Percentiles rank a stretch among this genome's conserved stretches.
These are phyloP conservation scores for Arachis stenosperma DNA, from an alignment of 306 rosid species.

Conservation along the genomic window DNA sequence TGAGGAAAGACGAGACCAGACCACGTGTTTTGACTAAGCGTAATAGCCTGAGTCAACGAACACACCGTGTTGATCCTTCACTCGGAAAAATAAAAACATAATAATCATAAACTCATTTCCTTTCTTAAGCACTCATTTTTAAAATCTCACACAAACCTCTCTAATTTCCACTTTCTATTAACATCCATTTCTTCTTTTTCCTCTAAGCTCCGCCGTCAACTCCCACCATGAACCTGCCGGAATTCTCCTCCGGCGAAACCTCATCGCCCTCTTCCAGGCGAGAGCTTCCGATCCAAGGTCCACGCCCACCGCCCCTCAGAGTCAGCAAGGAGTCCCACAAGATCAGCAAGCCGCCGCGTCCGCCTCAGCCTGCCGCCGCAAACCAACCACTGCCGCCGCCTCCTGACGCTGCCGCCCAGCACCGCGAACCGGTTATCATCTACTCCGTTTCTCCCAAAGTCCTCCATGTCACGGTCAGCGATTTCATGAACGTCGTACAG, in stretches of 20 bases:
- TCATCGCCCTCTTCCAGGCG: conserved; percentile 51
- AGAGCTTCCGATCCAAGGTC: conserved; percentile 76
- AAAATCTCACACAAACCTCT: too few relatives aligned
- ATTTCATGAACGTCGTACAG: conserved; percentile 90
- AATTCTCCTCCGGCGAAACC: conserved; percentile 30
- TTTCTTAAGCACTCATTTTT: background rate
- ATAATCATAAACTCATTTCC: background rate
- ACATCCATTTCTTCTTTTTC: background rate
- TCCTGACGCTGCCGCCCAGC: conserved; percentile 16
- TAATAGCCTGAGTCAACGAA: background rate
- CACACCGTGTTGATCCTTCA: background rate
- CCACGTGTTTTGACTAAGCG: conserved; percentile 1
- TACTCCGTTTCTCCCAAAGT: conserved; percentile 90
- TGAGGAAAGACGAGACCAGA: background rate
- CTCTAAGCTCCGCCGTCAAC: background rate
- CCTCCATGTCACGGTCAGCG: conserved; percentile 57
- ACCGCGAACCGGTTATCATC: conserved; percentile 67
- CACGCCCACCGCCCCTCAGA: conserved; percentile 77
- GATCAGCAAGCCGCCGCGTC: conserved; percentile 79
- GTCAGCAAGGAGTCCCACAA: conserved; percentile 77
- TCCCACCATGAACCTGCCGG: conserved; percentile 56
- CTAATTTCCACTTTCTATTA: background rate
- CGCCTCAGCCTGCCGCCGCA: conserved; percentile 24
- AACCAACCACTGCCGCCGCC: background rate
- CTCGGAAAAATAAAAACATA: background rate